Percentiles rank a stretch among this genome's conserved stretches.
Conservation (phyloP, 345 rosid species). For the Gossypium sturtianum region DNA sequence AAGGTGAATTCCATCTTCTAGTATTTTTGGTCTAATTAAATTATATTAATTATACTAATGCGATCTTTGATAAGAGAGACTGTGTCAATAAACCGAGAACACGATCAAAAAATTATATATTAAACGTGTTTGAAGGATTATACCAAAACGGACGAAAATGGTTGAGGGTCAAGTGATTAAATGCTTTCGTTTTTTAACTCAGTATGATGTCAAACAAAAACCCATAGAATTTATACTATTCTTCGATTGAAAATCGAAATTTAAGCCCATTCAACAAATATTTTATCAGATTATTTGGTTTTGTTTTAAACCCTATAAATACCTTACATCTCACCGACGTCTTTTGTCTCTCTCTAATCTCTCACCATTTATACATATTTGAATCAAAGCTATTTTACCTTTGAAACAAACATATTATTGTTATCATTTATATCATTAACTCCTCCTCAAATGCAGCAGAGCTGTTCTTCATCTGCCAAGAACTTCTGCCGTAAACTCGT, state of each 20-base stretch:
- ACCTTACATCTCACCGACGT: background rate
- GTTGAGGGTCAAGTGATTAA: slow-evolving; percentile 1
- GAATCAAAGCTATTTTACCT: background rate
- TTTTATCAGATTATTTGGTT: no score
- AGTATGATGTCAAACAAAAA: background rate
- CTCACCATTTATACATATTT: no score
- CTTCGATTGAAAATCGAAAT: background rate
- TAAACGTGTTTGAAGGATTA: slow-evolving; percentile 16
- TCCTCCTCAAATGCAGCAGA: slow-evolving; percentile 37
- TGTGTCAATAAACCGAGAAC: background rate
- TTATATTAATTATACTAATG: background rate
- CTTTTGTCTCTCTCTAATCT: background rate
- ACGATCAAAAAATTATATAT: background rate
- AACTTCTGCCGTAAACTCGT: slow-evolving; percentile 17
- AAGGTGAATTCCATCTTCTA: background rate
- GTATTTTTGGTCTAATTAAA: background rate
- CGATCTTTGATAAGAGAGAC: background rate
- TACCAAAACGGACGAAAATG: background rate
- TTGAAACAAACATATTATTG: background rate
- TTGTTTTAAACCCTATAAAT: no score
- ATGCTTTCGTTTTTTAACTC: background rate
- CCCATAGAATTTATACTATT: background rate
- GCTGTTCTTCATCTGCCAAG: slow-evolving; percentile 20
- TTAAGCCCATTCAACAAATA: background rate
- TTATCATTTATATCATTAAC: background rate